Conservation (phyloP, 2,329 filamentous ascomycete genomes). For the Juglanconis oblonga region DNA sequence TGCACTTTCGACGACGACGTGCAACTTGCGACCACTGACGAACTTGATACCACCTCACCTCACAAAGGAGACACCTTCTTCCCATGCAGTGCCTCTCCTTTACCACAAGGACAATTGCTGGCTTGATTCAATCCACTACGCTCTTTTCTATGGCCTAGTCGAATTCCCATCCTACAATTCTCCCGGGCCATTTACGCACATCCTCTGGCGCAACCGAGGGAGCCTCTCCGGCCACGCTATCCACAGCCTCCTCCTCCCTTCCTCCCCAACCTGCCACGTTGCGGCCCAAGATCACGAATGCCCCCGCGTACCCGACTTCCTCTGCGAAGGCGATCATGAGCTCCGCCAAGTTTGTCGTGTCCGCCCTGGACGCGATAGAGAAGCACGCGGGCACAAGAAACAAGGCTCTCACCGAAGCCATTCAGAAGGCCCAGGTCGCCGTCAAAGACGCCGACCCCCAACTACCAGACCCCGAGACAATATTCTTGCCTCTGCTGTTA, state of each 20-base stretch:
- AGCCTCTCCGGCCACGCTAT: neutral
- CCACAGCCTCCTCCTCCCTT: neutral
- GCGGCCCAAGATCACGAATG: slow-evolving; percentile 36
- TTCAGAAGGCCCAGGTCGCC: slow-evolving; percentile 76
- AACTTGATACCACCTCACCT: neutral
- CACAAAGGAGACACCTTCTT: slow-evolving; percentile 1
- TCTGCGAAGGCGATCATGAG: slow-evolving; percentile 61
- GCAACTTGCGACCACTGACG: neutral
- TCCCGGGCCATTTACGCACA: neutral
- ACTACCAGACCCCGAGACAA: slow-evolving; percentile 82
- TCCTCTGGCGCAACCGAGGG: slow-evolving; percentile 4
- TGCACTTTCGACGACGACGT: neutral
- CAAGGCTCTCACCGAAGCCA: slow-evolving; percentile 78
- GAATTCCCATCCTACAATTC: neutral
- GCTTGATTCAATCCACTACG: neutral
- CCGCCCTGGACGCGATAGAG: slow-evolving; percentile 87
- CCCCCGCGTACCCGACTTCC: slow-evolving; percentile 7
- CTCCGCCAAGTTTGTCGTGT: slow-evolving; percentile 94
- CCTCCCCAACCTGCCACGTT: neutral
- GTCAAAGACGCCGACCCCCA: slow-evolving; percentile 82
- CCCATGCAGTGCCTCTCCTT: neutral
- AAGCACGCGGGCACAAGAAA: slow-evolving; percentile 76
- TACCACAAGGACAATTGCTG: neutral
- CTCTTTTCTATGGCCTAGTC: slow-evolving; percentile 2
- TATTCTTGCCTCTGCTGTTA: slow-evolving; percentile 87